Evolutionary conservation across 495 filamentous ascomycete genomes (phyloP).

Genomic region (Neurospora sp.): DNA sequence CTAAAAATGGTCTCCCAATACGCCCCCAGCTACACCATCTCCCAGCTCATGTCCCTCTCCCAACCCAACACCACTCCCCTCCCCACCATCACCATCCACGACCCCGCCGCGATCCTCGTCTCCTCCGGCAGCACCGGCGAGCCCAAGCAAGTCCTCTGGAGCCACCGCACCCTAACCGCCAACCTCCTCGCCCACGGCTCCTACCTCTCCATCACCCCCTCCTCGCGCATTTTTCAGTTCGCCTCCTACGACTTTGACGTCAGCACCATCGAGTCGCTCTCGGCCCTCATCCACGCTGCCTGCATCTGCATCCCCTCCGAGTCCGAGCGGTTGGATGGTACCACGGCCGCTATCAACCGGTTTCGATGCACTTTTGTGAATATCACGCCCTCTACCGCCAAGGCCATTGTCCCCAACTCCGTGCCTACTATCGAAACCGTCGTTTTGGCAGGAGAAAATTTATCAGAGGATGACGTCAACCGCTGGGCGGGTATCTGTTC

Average conservation of each 20-base stretch:
- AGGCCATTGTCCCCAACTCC: slow-evolving; percentile 15
- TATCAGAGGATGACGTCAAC: slow-evolving; percentile 9
- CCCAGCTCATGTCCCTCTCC: neutral
- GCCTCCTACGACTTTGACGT: slow-evolving; percentile 51
- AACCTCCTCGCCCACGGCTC: slow-evolving; percentile 22
- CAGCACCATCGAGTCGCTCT: slow-evolving; percentile 45
- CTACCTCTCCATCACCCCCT: slow-evolving; percentile 25
- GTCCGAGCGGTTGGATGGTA: slow-evolving; percentile 6
- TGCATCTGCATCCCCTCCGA: slow-evolving; percentile 23
- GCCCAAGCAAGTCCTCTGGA: slow-evolving; percentile 38
- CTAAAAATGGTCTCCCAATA: neutral
- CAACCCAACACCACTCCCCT: neutral
- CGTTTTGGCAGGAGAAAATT: slow-evolving; percentile 18
- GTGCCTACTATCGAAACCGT: slow-evolving; percentile 19
- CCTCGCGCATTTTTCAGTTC: slow-evolving; percentile 43
- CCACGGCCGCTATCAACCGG: slow-evolving; percentile 5
- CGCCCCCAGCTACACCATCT: neutral
- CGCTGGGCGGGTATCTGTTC: slow-evolving; percentile 6
- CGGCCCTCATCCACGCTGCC: slow-evolving; percentile 35
- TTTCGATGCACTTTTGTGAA: slow-evolving; percentile 16
- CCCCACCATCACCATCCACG: neutral
- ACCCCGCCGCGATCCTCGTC: slow-evolving; percentile 40
- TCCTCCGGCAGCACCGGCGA: slow-evolving; percentile 15
- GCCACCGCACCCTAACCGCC: slow-evolving; percentile 36
- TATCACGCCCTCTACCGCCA: slow-evolving; percentile 13